Base-by-base conservation (phyloP, 148 eudicot species). In the Heliamphora exappendiculata region DNA sequence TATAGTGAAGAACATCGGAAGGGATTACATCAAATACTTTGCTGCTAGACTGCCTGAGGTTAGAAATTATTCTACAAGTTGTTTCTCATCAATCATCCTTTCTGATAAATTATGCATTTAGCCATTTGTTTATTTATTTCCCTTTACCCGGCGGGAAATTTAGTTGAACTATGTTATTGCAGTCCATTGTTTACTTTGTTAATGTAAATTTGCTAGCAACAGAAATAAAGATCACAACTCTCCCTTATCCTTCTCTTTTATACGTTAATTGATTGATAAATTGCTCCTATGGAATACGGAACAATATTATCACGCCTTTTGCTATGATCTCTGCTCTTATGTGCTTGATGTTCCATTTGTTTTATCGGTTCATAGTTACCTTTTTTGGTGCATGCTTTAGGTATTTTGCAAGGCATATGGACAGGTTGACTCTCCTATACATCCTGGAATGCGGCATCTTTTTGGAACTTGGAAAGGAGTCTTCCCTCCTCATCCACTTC, bases 381-480 rank as follows among this genome's bases (percentile, higher is more conserved):
- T 28, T 19, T 17, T 81, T 87, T 45, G 17, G 8, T 71, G 44
- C 39, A 53, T 77, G 70, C 49, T 78, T 5, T 86, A 96, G 99
- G 99, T 96, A 42, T 96, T 96, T 85, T 93, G 98, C 86, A 93
- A 91, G 87, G 97, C 93, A 13, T 96, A 96, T 79, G 87, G 84
- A 75, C 99, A 86, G 82, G 99, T 90, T 59, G 97, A 90, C 77
- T 82, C 94, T 79, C 79, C 99, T 72, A 76, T 82, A 69, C 94
- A 91, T 84, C 54, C 85, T 51, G 83, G 88, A 67, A 93, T 96
- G 99, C 88, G 90, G 69, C 98, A 90, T 88, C 93, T 96, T 67
- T 96, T 96, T 86, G 93, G 94, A 79, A 96, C 99, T 3, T 96
- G 99, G 99, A 96, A 87, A 79, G 96, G 91, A 79, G 98, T 96